These are phyloP conservation scores for Cladosporium sphaerospermum DNA, from an alignment of 2,329 filamentous ascomycete genomes.

Conservation along the genomic window DNA sequence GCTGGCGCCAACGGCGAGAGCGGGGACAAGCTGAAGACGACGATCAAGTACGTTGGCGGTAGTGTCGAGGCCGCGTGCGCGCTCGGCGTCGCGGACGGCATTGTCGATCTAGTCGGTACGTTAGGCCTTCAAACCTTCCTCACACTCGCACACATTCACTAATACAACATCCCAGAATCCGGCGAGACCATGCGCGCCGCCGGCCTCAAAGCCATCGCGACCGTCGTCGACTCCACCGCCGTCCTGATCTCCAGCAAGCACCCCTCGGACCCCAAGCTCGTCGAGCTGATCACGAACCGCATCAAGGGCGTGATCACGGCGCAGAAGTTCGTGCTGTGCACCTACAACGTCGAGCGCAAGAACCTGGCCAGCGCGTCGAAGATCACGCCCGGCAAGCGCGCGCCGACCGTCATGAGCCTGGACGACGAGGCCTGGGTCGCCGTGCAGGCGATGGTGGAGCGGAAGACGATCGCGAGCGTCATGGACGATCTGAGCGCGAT, in stretches of 20 bases:
- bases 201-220: constrained; percentile 88
- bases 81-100: constrained; percentile 89
- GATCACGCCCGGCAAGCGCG: constrained; percentile 89
- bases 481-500: constrained; percentile 78
- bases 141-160: neutral
- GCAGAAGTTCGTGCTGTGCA: constrained; percentile 88
- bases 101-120: constrained; percentile 93
- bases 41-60: constrained; percentile 88
- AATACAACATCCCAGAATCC: constrained; percentile 81
- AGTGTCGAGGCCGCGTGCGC: constrained; percentile 97
- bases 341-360: constrained; percentile 81
- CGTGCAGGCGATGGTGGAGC: constrained; percentile 89
- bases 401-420: constrained; percentile 82
- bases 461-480: constrained; percentile 72
- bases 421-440: constrained; percentile 90
- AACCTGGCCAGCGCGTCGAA: constrained; percentile 61
- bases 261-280: constrained; percentile 70
- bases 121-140: no score
- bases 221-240: constrained; percentile 79
- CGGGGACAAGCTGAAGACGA: constrained; percentile 66
- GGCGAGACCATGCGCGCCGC: constrained; percentile 97
- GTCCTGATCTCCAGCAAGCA: constrained; percentile 87
- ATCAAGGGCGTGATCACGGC: constrained; percentile 93
- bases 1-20: constrained; percentile 38
- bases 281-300: constrained; percentile 76